Base-by-base conservation (phyloP, 2,329 filamentous ascomycete genomes). In the Ophiostoma fasciatum region DNA sequence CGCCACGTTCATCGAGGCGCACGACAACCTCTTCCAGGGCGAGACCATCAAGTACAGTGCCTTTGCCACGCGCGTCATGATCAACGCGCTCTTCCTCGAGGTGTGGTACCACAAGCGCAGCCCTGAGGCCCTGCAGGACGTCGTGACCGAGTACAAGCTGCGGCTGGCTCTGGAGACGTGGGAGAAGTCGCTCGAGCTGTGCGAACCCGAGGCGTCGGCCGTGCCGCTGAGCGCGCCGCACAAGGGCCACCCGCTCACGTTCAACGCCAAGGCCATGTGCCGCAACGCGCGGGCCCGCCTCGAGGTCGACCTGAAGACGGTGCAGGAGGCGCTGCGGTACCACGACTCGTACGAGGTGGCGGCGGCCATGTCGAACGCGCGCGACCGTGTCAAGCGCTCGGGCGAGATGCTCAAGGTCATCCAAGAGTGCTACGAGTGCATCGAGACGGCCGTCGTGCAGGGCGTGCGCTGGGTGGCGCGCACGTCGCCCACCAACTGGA, bases 61-160 rank as follows among this genome's bases (percentile, higher is more conserved):
- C 2, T 98, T 96, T 55, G 88, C 87, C 5, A 93, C 90, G 10
- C 83, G 90, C 43, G 84, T 96, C 45, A 92, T 98, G 83, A 94
- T 96, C 68, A 98, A 96, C 52, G 88, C 90, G 10, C 68, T 98
- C 45, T 98, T 96, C 67, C 70, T 98, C 33, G 90, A 96, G 58
- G 88, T 96, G 3, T 98, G 90, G 90, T 93, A 94, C 54, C 84
- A 96, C 64, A 94, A 94, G 71, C 82, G 90, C 52, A 94, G 84
- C 56, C 88, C 88, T n/a, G 87, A 96, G 56, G 87, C 88, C 34
- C 67, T 96, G 28, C 90, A 96, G 60, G 88, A 96, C 53, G 87
- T 96, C 27, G 88, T 96, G 30, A 93, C 88, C 4, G 90, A 96
- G 61, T 96, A 94, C 71, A 96, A 94, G 66, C 78, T 98, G 42